Evolutionary conservation across 805 yeast genomes (phyloP).

Genomic region (Clavispora asparagi): DNA sequence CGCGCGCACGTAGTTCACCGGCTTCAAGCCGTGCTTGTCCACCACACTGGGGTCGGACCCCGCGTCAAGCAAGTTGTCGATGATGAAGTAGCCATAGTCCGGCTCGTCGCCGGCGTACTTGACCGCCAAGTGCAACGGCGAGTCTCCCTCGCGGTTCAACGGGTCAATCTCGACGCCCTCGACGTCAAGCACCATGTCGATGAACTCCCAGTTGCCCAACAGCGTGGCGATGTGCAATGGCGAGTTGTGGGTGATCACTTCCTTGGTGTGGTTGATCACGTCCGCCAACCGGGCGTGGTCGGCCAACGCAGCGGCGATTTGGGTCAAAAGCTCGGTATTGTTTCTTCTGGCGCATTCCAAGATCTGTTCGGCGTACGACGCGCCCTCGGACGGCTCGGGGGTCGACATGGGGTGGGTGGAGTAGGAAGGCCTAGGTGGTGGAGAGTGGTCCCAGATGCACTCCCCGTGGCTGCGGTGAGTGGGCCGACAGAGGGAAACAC

Average conservation of each 20-base stretch:
- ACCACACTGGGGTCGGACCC: slow-evolving; percentile 71
- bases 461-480: background rate
- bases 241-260: slow-evolving; percentile 73
- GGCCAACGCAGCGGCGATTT: slow-evolving; percentile 44
- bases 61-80: slow-evolving; percentile 81
- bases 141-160: slow-evolving; percentile 67
- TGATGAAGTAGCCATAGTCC: slow-evolving; percentile 74
- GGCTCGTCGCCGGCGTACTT: slow-evolving; percentile 73
- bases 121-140: slow-evolving; percentile 87
- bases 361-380: slow-evolving; percentile 67
- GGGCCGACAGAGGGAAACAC: too few relatives aligned
- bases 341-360: slow-evolving; percentile 86
- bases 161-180: slow-evolving; percentile 93
- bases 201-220: slow-evolving; percentile 79
- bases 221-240: slow-evolving; percentile 78
- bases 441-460: background rate
- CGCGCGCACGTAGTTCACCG: slow-evolving; percentile 64
- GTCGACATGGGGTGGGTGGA: background rate
- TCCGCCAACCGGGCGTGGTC: slow-evolving; percentile 35
- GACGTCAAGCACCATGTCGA: slow-evolving; percentile 76
- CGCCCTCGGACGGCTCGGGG: slow-evolving; percentile 43
- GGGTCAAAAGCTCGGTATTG: slow-evolving; percentile 67
- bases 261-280: slow-evolving; percentile 58
- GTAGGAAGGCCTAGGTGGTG: background rate
- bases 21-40: slow-evolving; percentile 55